phyloP scores from a whole-genome alignment of 805 yeast species.

The Schwanniomyces vanrijiae region DNA sequence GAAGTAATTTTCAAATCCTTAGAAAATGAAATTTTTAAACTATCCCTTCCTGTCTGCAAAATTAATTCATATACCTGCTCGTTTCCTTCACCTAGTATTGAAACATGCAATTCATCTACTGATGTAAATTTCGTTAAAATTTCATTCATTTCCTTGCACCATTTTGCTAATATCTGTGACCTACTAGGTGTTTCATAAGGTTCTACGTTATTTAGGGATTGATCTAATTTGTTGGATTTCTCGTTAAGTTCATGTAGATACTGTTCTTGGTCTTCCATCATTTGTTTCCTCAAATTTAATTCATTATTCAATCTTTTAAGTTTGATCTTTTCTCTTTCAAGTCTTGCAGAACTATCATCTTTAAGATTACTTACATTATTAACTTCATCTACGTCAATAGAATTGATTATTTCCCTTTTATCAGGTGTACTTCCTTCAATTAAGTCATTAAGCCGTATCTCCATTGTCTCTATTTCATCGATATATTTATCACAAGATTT shows the following conservation, averaged over 20 bases:
- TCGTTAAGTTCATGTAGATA: conserved; percentile 2
- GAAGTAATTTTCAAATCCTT: background rate
- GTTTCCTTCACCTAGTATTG: background rate
- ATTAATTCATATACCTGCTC: background rate
- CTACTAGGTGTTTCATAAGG: conserved; percentile 4
- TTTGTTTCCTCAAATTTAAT: conserved; percentile 3
- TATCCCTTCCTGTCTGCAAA: background rate
- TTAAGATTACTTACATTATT: background rate
- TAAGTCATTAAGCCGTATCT: conserved; percentile 14
- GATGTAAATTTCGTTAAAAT: conserved; percentile 11
- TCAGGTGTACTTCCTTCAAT: conserved; percentile 9
- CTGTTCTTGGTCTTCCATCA: conserved; percentile 7
- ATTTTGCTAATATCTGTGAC: conserved; percentile 17
- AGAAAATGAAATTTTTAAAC: background rate
- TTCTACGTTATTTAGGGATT: background rate
- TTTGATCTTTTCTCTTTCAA: background rate
- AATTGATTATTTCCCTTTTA: conserved; percentile 8
- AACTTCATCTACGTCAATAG: conserved; percentile 3
- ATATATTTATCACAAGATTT: conserved; percentile 26
- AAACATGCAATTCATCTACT: background rate
- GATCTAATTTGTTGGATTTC: conserved; percentile 1
- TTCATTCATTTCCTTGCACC: conserved; percentile 23
- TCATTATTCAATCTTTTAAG: conserved; percentile 4
- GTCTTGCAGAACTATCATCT: background rate
- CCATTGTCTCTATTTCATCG: conserved; percentile 20